Evolutionary conservation across 176 grass and related monocot species (phyloP), one percentile per base, ranked within the genome.

Genomic region (Oryza glaberrima): DNA sequence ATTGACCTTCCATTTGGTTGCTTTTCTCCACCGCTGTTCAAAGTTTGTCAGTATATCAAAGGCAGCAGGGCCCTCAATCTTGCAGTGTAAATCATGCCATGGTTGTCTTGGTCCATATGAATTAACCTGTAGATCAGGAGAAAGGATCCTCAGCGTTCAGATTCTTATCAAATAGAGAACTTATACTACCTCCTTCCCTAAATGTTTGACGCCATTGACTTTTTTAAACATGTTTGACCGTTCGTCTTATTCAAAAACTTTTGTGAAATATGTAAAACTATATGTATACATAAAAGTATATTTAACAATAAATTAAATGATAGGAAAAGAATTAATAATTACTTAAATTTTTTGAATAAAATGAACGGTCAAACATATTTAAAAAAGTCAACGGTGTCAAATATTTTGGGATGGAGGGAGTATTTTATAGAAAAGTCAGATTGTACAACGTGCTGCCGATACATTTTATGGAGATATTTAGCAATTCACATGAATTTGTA

Each of bases 81-180:
- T 92, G 76, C 91, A 90, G 35, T 92, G 91, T 13, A 92, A 60
- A 47, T 92, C 91, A 72, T 93, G 91, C 87, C 87, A 93, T 65
- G 91, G 87, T 28, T 93, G 87, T 67, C 91, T 89, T 11, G 91
- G 91, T 11, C 87, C 91, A 79, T 86, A 67, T 47, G 51, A 35
- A 78, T 82, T 84, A 43, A 52, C 87, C 91, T 89, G 67, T 51
- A 80, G 23, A 77, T 9, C 3, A 46, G 6, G 60, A 9, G 60
- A 9, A 46, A 82, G 16, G 43, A 13, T 47, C 25, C 43, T 34
- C 14, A 3, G 64, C 10, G 15, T 41, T 49, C 13, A 8, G 54
- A 10, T 20, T 80, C 43, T 72, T 70, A 40, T 11, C 11, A n/a
- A 13, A 44, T 19, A 32, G 40, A 77, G 9, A 44, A 44, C 1